Conservation (phyloP, 2,329 filamentous ascomycete species). For the Colletotrichum viniferum region DNA sequence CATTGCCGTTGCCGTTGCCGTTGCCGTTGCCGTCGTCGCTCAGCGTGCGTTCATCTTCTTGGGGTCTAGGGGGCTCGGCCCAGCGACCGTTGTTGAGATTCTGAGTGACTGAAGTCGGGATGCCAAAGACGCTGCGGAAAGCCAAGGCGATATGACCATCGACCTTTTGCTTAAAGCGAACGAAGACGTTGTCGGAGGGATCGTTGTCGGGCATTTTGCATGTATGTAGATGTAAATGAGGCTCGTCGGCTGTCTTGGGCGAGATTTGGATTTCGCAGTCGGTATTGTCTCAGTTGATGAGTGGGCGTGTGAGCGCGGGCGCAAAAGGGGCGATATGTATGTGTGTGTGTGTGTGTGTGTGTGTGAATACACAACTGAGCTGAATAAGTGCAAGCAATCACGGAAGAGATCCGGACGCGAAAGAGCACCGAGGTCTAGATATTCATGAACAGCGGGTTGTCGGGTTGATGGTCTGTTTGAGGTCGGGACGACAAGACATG, state of each 20-base stretch:
- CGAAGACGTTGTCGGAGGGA: slow-evolving; percentile 36
- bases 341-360: background rate
- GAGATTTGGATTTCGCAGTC: background rate
- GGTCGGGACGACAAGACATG: background rate
- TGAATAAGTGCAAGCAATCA: background rate
- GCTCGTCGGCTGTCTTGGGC: background rate
- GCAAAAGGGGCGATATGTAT: background rate
- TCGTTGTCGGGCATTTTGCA: slow-evolving; percentile 16
- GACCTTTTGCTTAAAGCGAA: slow-evolving; percentile 45
- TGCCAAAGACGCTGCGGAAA: slow-evolving; percentile 27
- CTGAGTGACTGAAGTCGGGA: slow-evolving; percentile 29
- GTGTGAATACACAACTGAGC: background rate
- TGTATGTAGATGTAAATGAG: background rate
- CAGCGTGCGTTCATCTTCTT: background rate
- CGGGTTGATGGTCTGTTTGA: background rate
- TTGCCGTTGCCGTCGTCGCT: background rate
- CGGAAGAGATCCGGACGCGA: slow-evolving; percentile 13
- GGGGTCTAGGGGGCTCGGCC: slow-evolving; percentile 3
- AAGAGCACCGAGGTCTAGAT: background rate
- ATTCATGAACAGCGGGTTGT: background rate
- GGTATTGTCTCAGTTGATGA: slow-evolving; percentile 13
- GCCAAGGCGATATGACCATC: slow-evolving; percentile 39
- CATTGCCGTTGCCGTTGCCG: background rate
- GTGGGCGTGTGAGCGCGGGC: background rate
- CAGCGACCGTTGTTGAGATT: slow-evolving; percentile 24